These are phyloP conservation scores for Venturia aucupariae DNA, from an alignment of 2,329 filamentous ascomycete genomes.

Conservation along the genomic window DNA sequence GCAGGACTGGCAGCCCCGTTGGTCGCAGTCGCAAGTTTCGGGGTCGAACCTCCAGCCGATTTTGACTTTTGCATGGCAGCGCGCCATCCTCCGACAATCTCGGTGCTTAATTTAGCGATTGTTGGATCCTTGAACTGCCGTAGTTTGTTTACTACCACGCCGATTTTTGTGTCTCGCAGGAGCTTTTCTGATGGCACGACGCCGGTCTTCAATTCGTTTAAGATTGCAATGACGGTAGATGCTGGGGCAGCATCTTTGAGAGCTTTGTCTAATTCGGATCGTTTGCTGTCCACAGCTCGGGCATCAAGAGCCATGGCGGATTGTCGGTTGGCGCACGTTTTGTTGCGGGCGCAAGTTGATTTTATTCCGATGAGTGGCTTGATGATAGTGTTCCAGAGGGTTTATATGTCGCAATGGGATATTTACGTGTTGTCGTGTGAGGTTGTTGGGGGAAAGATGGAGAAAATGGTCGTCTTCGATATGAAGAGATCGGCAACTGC, in stretches of 20 bases:
- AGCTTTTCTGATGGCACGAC: constrained; percentile 82
- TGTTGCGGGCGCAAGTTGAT: neutral
- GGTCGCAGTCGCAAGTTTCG: constrained; percentile 32
- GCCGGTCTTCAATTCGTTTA: constrained; percentile 71
- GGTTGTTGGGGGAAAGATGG: neutral
- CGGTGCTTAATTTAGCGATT: constrained; percentile 65
- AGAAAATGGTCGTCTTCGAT: neutral
- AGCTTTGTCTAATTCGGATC: constrained; percentile 74
- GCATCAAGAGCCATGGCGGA: constrained; percentile 54
- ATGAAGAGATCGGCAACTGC: neutral
- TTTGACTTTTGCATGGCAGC: constrained; percentile 55
- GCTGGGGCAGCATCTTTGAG: constrained; percentile 64
- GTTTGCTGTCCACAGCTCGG: constrained; percentile 68
- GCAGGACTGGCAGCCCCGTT: constrained; percentile 21
- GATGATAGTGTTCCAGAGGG: neutral
- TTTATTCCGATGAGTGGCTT: neutral
- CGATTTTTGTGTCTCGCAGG: constrained; percentile 82
- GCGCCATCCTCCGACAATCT: constrained; percentile 84
- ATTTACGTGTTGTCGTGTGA: neutral
- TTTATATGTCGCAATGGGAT: neutral
- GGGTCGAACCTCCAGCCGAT: constrained; percentile 27
- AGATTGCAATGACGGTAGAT: constrained; percentile 59
- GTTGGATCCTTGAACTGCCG: constrained; percentile 67
- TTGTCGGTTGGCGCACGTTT: neutral
- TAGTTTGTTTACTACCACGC: constrained; percentile 78